Percentiles rank a stretch among this genome's conserved stretches.
Evolutionary conservation across 495 filamentous ascomycete genomes (phyloP).

Genomic region (Trichoderma gamsii): DNA sequence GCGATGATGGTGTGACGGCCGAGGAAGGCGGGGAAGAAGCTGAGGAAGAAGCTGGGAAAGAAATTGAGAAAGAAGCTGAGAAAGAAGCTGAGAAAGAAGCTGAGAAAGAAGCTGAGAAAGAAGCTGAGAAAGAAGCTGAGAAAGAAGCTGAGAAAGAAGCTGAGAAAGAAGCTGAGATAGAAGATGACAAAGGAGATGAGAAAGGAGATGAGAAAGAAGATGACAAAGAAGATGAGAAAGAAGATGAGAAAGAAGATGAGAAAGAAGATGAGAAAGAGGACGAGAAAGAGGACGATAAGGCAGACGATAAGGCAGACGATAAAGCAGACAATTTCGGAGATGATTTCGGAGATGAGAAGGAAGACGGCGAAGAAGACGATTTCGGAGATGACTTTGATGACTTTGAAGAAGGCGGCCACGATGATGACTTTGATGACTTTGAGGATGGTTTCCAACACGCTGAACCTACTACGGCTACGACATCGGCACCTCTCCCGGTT

Average conservation of each 20-base stretch:
- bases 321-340: conserved; percentile 22
- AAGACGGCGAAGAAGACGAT: conserved; percentile 39
- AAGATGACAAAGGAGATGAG: conserved; percentile 33
- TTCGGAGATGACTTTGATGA: conserved; percentile 94
- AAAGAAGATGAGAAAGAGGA: conserved; percentile 32
- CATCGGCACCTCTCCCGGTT: conserved; percentile 38
- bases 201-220: too few relatives aligned
- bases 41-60: too few relatives aligned
- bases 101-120: conserved; percentile 30
- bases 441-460: conserved; percentile 75
- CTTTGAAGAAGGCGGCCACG: conserved; percentile 76
- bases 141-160: too few relatives aligned
- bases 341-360: conserved; percentile 21
- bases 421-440: conserved; percentile 84
- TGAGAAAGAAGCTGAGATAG: background rate
- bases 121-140: conserved; percentile 20
- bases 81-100: conserved; percentile 25
- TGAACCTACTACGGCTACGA: conserved; percentile 36
- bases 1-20: too few relatives aligned
- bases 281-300: too few relatives aligned
- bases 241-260: background rate
- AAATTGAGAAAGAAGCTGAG: conserved; percentile 25
- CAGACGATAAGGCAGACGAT: too few relatives aligned
- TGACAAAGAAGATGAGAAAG: too few relatives aligned
- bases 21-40: too few relatives aligned